These are phyloP conservation scores for Crithidia thermophila DNA, from an alignment of 208 protist genomes.

Conservation along the genomic window DNA sequence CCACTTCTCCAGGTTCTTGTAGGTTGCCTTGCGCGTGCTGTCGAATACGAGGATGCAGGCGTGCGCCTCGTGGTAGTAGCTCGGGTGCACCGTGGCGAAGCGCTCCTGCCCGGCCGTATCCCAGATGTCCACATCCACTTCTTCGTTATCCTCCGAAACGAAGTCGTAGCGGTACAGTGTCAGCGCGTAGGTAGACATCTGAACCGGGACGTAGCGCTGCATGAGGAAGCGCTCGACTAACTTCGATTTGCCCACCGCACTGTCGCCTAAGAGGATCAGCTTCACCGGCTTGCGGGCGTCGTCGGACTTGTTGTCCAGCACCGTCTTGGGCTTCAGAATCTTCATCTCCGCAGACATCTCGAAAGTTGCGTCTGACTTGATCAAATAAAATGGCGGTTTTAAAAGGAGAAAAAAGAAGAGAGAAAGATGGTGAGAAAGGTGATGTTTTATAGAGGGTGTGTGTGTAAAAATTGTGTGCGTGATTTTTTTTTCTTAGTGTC, in stretches of 20 bases:
- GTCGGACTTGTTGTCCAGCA: slow-evolving; percentile 77
- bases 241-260: slow-evolving; percentile 96
- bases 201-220: slow-evolving; percentile 91
- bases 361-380: neutral
- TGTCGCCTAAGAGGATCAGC: slow-evolving; percentile 96
- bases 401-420: neutral
- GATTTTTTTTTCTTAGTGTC: neutral
- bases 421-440: neutral
- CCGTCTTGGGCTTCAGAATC: slow-evolving; percentile 67
- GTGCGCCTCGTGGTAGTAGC: slow-evolving; percentile 96
- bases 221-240: slow-evolving; percentile 96
- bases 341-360: slow-evolving; percentile 22
- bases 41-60: slow-evolving; percentile 96
- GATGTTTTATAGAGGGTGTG: neutral
- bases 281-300: slow-evolving; percentile 88
- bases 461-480: neutral
- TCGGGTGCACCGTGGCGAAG: slow-evolving; percentile 93
- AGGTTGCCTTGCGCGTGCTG: slow-evolving; percentile 94
- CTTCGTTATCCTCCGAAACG: slow-evolving; percentile 65
- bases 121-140: slow-evolving; percentile 90
- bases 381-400: neutral
- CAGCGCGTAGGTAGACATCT: slow-evolving; percentile 95
- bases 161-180: slow-evolving; percentile 94
- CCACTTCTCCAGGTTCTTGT: slow-evolving; percentile 96
- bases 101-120: slow-evolving; percentile 95